phyloP scores from a whole-genome alignment of 2,329 filamentous ascomycete species.

The Mollisia scopiformis region DNA sequence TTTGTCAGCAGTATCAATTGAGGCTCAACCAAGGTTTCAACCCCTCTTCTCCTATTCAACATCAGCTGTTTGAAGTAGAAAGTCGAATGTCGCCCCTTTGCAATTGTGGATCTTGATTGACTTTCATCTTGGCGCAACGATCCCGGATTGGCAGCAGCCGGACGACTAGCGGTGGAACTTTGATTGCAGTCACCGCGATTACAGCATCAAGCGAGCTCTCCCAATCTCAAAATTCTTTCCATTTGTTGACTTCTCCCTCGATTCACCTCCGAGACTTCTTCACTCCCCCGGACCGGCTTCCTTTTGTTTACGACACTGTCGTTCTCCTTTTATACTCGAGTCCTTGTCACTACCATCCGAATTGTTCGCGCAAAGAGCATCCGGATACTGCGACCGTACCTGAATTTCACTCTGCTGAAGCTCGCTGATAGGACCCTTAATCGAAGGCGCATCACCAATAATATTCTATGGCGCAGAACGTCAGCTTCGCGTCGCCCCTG shows the following conservation, averaged over 20 bases:
- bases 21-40: background rate
- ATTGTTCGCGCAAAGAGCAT: background rate
- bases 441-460: conserved; percentile 10
- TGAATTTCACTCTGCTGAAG: background rate
- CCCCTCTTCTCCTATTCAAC: background rate
- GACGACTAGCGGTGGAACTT: background rate
- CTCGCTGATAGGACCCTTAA: conserved; percentile 18
- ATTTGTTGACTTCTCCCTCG: background rate
- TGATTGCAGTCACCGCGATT: conserved; percentile 1
- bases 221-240: background rate
- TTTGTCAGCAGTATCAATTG: background rate
- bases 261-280: background rate
- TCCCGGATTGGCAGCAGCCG: background rate
- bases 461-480: conserved; percentile 27
- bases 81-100: background rate
- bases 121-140: background rate
- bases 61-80: background rate
- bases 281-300: background rate
- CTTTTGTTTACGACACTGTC: background rate
- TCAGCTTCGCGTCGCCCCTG: conserved; percentile 36
- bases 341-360: background rate
- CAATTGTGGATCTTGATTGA: background rate
- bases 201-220: background rate
- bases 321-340: background rate
- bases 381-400: background rate